These are phyloP conservation scores for Lenwebbia sp. DNA, from an alignment of 345 rosid species.

Conservation along the genomic window DNA sequence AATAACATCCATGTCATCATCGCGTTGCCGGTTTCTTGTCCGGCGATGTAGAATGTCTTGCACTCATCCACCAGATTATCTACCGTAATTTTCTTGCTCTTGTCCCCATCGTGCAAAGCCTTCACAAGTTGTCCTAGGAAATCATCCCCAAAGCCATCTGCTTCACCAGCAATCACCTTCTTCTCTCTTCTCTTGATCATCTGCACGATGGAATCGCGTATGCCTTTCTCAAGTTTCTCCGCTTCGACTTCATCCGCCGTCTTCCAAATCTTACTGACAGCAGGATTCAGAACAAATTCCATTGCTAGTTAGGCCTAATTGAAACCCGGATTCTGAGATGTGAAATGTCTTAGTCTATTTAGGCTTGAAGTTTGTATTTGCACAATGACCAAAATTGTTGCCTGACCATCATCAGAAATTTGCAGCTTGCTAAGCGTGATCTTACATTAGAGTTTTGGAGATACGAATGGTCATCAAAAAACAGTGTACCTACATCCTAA, in stretches of 20 bases:
- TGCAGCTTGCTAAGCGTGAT: neutral
- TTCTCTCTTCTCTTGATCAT: constrained; percentile 14
- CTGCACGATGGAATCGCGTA: neutral
- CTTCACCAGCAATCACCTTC: neutral
- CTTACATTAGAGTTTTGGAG: neutral
- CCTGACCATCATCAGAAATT: neutral
- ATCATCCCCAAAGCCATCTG: constrained; percentile 14
- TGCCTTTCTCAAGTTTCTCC: constrained; percentile 4
- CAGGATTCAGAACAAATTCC: neutral
- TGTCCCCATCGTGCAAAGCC: constrained; percentile 9
- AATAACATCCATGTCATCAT: constrained; percentile 23
- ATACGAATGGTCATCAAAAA: neutral
- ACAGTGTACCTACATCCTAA: neutral
- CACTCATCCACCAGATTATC: constrained; percentile 33
- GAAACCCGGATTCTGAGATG: neutral
- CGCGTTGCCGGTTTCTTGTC: constrained; percentile 25
- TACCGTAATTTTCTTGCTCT: constrained; percentile 2
- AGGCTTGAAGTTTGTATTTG: neutral
- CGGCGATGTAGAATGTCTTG: constrained; percentile 25
- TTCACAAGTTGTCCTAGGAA: constrained; percentile 19
- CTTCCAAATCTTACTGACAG: constrained; percentile 13
- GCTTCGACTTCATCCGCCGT: constrained; percentile 15
- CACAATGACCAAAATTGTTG: neutral
- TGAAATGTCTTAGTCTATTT: neutral
- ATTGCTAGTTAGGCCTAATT: neutral